Conservation (phyloP, 169 alveolate species). For the Amoebophrya sp. region DNA sequence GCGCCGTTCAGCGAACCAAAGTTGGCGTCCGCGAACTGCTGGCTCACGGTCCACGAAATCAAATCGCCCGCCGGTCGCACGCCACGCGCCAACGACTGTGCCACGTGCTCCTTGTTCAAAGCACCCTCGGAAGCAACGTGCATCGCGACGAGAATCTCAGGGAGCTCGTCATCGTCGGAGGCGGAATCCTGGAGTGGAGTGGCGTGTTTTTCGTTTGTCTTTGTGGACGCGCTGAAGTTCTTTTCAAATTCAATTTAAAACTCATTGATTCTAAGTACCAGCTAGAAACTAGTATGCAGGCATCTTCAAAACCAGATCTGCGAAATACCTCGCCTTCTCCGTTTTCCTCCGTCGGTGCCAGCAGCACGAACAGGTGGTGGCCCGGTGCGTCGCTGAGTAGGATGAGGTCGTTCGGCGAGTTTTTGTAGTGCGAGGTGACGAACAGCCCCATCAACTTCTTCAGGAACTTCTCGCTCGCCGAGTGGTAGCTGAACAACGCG, state of each 20-base stretch:
- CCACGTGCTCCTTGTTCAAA: slow-evolving; percentile 15
- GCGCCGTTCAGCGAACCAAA: slow-evolving; percentile 66
- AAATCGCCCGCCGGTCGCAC: slow-evolving; percentile 85
- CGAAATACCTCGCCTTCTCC: not conserved
- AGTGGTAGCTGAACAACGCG: slow-evolving; percentile 90
- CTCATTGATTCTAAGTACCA: not conserved
- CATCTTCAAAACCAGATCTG: not conserved
- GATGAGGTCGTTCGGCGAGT: slow-evolving; percentile 97
- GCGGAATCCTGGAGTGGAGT: too few species aligned
- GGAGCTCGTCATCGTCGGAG: too few species aligned
- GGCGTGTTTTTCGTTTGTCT: too few species aligned
- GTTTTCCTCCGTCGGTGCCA: slow-evolving; percentile 37
- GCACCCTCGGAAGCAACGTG: slow-evolving; percentile 47
- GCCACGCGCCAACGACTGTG: slow-evolving; percentile 41
- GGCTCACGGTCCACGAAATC: slow-evolving; percentile 95
- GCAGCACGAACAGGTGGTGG: slow-evolving; percentile 86
- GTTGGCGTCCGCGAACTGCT: slow-evolving; percentile 82
- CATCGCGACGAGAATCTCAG: slow-evolving; percentile 57
- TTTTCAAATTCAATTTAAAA: not conserved
- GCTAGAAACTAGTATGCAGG: not conserved
- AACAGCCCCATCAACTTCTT: slow-evolving; percentile 85
- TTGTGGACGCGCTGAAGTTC: too few species aligned
- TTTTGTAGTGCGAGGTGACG: slow-evolving; percentile 92
- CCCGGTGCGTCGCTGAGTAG: slow-evolving; percentile 99
- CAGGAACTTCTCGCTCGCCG: slow-evolving; percentile 88